A percentile compares a stretch with the other conserved stretches of the same genome.
Conservation (phyloP, 2,329 filamentous ascomycete species). For the Cercospora janseana region DNA sequence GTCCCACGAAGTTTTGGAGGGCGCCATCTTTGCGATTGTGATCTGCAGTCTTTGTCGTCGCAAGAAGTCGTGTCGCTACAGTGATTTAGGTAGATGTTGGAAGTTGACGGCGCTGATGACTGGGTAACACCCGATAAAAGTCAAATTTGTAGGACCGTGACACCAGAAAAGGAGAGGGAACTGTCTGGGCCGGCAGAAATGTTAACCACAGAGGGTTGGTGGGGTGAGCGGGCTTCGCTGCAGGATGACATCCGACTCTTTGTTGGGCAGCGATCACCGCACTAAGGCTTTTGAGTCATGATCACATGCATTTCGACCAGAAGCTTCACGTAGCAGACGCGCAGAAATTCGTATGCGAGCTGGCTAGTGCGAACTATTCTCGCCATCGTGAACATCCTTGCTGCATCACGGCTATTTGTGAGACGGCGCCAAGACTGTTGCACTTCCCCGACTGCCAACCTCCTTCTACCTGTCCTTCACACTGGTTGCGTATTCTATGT, state of each 20-base stretch:
- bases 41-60: slow-evolving; percentile 16
- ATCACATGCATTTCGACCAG: slow-evolving; percentile 8
- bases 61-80: background rate
- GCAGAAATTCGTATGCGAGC: background rate
- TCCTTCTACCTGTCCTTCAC: too few species aligned
- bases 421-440: slow-evolving; percentile 1
- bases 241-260: slow-evolving; percentile 7
- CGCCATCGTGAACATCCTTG: background rate
- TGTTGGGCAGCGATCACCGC: slow-evolving; percentile 7
- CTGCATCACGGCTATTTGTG: background rate
- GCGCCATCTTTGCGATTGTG: slow-evolving; percentile 38
- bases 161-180: slow-evolving; percentile 4
- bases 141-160: background rate
- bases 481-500: too few species aligned
- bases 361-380: background rate
- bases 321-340: too few species aligned
- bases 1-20: slow-evolving; percentile 40
- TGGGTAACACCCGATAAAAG: background rate
- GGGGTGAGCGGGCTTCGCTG: background rate
- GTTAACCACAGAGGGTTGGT: slow-evolving; percentile 4
- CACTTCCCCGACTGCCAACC: slow-evolving; percentile 1
- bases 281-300: slow-evolving; percentile 6
- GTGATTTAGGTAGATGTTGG: background rate
- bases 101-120: background rate
- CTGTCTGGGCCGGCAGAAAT: slow-evolving; percentile 7